These are phyloP conservation scores for Penicillium salamii DNA, from an alignment of 495 filamentous ascomycete species.

Conservation along the genomic window DNA sequence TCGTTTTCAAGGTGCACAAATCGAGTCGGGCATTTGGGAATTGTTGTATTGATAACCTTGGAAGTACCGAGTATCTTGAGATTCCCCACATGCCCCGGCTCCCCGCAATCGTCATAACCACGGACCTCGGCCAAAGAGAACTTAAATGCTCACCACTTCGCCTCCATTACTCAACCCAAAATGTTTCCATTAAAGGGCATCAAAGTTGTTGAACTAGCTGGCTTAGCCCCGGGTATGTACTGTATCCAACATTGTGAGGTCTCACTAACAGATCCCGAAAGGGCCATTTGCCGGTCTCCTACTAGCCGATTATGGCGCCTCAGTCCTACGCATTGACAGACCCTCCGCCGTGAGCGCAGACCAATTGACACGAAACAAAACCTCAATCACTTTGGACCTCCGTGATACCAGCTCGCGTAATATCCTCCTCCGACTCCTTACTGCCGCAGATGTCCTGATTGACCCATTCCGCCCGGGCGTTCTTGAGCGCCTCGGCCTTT, in stretches of 20 bases:
- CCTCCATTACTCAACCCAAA: slow-evolving; percentile 1
- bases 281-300: slow-evolving; percentile 88
- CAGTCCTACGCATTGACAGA: slow-evolving; percentile 85
- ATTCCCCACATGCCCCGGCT: background rate
- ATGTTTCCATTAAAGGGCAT: slow-evolving; percentile 57
- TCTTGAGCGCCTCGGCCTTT: slow-evolving; percentile 76
- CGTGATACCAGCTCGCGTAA: slow-evolving; percentile 60
- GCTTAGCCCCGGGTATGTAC: slow-evolving; percentile 74
- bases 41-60: too few relatives aligned
- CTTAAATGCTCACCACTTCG: slow-evolving; percentile 1
- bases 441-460: slow-evolving; percentile 72
- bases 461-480: slow-evolving; percentile 92
- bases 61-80: background rate
- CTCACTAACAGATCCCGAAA: slow-evolving; percentile 22
- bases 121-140: slow-evolving; percentile 38
- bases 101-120: slow-evolving; percentile 24
- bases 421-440: slow-evolving; percentile 63
- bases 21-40: background rate
- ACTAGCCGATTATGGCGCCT: slow-evolving; percentile 83
- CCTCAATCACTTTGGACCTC: slow-evolving; percentile 73
- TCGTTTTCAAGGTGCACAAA: too few relatives aligned
- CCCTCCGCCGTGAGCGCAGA: slow-evolving; percentile 48
- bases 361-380: slow-evolving; percentile 73
- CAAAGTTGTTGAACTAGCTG: slow-evolving; percentile 85
- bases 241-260: background rate